Percentiles rank a stretch among this genome's conserved stretches.
Conservation (phyloP, 768 basidiomycete genomes). For the Kwoniella bestiolae region DNA sequence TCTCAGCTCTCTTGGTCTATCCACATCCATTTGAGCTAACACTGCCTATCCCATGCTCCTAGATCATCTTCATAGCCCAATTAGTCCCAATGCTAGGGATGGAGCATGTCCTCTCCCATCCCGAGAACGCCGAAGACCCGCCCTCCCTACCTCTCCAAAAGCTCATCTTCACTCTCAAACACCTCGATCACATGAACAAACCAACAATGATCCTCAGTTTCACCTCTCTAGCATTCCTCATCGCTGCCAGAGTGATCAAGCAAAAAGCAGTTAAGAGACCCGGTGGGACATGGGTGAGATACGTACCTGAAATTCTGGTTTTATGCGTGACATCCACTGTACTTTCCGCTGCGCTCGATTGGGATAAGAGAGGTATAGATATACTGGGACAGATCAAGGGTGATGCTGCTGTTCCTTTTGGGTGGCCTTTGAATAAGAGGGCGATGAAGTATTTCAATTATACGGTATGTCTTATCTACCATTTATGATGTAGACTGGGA, state of each 20-base stretch:
- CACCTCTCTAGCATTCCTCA: constrained; percentile 68
- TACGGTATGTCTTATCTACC: constrained; percentile 59
- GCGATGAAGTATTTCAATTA: constrained; percentile 71
- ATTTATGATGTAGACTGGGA: neutral
- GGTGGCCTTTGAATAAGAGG: constrained; percentile 69
- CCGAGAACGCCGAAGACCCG: constrained; percentile 33
- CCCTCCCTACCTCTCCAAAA: constrained; percentile 76
- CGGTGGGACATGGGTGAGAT: constrained; percentile 69
- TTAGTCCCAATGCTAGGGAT: constrained; percentile 90
- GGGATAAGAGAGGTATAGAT: constrained; percentile 78
- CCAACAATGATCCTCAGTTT: constrained; percentile 77
- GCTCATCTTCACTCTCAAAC: constrained; percentile 70
- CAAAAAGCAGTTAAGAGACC: constrained; percentile 62
- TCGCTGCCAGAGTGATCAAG: constrained; percentile 64
- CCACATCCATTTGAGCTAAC: neutral
- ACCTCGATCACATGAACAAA: constrained; percentile 62
- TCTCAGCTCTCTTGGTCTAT: too few relatives aligned
- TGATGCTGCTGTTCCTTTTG: constrained; percentile 64
- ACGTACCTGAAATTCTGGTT: constrained; percentile 86
- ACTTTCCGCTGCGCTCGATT: constrained; percentile 69
- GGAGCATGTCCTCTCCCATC: constrained; percentile 46
- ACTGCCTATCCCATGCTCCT: constrained; percentile 51
- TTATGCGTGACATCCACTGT: constrained; percentile 84
- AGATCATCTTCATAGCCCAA: constrained; percentile 73
- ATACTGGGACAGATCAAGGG: constrained; percentile 79